These are phyloP conservation scores for Monosporascus sp. DNA, from an alignment of 2,329 filamentous ascomycete genomes.

Conservation along the genomic window DNA sequence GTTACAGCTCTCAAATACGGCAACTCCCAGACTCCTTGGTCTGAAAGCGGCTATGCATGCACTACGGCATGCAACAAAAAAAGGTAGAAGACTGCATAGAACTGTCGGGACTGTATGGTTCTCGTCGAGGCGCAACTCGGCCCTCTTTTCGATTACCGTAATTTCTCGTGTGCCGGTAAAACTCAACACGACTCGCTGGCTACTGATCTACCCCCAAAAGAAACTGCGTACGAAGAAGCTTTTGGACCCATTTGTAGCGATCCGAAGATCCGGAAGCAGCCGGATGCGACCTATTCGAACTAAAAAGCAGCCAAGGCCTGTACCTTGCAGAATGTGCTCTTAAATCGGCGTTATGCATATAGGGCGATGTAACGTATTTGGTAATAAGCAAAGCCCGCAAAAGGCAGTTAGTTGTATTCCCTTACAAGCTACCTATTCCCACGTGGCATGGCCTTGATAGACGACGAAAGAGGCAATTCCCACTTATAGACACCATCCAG, in stretches of 20 bases:
- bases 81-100: too few species aligned
- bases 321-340: background rate
- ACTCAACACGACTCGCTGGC: constrained; percentile 10
- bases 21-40: too few species aligned
- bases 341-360: too few species aligned
- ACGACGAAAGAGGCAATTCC: background rate
- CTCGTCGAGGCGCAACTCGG: too few species aligned
- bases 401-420: background rate
- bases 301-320: background rate
- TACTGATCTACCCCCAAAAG: too few species aligned
- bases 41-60: too few species aligned
- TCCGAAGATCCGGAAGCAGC: background rate
- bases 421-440: background rate
- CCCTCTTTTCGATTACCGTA: background rate
- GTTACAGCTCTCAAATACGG: too few species aligned
- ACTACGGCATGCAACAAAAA: too few species aligned
- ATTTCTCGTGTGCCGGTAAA: constrained; percentile 1
- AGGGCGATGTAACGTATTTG: too few species aligned
- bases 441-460: background rate
- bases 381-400: background rate
- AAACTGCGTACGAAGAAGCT: background rate
- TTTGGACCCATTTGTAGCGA: background rate
- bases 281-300: background rate
- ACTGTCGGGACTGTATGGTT: too few species aligned
- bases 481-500: too few species aligned